Evolutionary conservation across 768 basidiomycete genomes (phyloP).

Genomic region (Glaciozyma antarctica): DNA sequence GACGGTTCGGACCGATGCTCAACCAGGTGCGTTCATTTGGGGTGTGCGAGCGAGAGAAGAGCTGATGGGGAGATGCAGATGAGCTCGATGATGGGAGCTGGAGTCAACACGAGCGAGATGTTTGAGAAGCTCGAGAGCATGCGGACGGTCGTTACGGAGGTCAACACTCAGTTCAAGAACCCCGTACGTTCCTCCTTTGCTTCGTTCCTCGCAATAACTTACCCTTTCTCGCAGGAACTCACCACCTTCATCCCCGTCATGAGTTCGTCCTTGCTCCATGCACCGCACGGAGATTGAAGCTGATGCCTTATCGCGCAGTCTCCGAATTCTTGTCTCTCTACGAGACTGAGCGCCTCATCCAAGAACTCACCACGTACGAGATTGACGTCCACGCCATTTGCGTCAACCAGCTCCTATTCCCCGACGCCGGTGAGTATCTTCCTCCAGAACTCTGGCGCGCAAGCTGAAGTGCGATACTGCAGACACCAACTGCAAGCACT

Average conservation of each 20-base stretch:
- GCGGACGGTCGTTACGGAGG: constrained; percentile 93
- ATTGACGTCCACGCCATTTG: constrained; percentile 94
- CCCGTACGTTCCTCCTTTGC: constrained; percentile 54
- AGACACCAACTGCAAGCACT: constrained; percentile 94
- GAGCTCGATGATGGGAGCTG: constrained; percentile 89
- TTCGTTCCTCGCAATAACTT: not conserved
- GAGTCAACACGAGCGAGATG: constrained; percentile 85
- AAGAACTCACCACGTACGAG: constrained; percentile 58
- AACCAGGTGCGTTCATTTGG: constrained; percentile 48
- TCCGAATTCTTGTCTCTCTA: constrained; percentile 97
- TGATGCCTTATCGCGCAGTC: constrained; percentile 83
- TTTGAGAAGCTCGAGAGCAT: constrained; percentile 95
- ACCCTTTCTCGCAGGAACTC: constrained; percentile 58
- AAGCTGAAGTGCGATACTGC: not conserved
- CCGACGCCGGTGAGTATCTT: constrained; percentile 61
- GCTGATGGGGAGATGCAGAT: constrained; percentile 48
- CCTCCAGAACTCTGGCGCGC: not conserved
- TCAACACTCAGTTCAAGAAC: constrained; percentile 95
- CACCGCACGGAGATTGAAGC: not conserved
- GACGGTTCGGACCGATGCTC: constrained; percentile 94
- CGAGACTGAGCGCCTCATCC: constrained; percentile 95
- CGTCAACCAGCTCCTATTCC: constrained; percentile 93
- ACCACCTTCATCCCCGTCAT: constrained; percentile 83
- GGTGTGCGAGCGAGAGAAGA: not conserved
- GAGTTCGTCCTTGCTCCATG: constrained; percentile 15